Conservation (phyloP, 495 filamentous ascomycete genomes). For the Penicillium chermesinum region DNA sequence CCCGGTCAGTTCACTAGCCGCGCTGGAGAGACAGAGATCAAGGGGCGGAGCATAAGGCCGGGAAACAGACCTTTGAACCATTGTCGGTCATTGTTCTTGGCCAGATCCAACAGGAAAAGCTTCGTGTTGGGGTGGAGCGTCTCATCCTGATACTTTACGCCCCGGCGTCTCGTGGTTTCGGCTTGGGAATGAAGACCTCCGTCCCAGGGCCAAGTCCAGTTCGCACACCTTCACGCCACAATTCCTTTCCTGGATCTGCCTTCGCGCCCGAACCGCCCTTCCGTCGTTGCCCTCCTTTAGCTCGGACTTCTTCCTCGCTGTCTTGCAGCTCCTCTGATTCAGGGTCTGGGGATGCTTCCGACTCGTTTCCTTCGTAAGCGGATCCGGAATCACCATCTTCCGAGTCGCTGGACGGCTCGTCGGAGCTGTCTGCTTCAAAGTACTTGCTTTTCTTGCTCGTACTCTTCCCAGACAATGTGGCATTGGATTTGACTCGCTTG, state of each 20-base stretch:
- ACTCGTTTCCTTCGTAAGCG: constrained; percentile 22
- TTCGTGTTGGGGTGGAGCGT: constrained; percentile 77
- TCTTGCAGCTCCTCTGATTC: constrained; percentile 18
- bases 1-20: constrained; percentile 10
- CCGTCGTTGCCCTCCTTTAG: constrained; percentile 13
- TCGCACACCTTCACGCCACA: constrained; percentile 55
- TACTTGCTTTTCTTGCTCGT: constrained; percentile 57
- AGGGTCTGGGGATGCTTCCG: constrained; percentile 9
- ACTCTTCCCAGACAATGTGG: constrained; percentile 29
- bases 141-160: constrained; percentile 61
- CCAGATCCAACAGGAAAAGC: constrained; percentile 69
- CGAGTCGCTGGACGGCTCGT: constrained; percentile 22
- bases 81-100: constrained; percentile 69
- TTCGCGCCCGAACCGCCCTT: constrained; percentile 5
- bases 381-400: constrained; percentile 22
- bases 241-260: constrained; percentile 41
- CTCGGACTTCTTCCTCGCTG: constrained; percentile 1
- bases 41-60: neutral
- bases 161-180: constrained; percentile 63
- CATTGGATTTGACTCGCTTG: constrained; percentile 44
- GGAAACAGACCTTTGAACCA: constrained; percentile 69
- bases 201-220: constrained; percentile 55
- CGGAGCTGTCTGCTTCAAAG: constrained; percentile 39
- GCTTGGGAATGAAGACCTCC: constrained; percentile 63
- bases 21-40: neutral